Base-by-base conservation (phyloP, 202 grass and related monocot species). In the Carex arenaria region DNA sequence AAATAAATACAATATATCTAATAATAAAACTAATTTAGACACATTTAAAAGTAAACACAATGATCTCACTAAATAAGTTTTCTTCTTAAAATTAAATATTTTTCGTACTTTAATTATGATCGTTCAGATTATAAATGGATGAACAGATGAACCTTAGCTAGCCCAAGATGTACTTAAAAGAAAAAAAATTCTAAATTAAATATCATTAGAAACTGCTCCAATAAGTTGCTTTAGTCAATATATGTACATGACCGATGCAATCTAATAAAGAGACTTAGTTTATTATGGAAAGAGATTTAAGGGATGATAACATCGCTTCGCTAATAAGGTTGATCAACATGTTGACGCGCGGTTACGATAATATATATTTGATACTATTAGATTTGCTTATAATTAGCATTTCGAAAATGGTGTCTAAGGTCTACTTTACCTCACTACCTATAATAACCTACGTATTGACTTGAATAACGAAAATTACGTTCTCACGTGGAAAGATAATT, bases 321-420 rank as follows among this genome's bases (percentile, higher is more conserved):
- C 5, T 75, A 18, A 55, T 18, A 57, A 32, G 26, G 72, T 52
- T 54, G 38, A 47, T 73, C 57, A 57, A 22, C 26, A 57, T 56
- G 26, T 57, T 57, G 28, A 55, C 52, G n/a, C n/a, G n/a, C n/a
- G 6, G 17, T 57, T 32, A 34, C 18, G 26, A 76, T 76, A 8
- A 43, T 43, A 43, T 34, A 34, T 31, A 76, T 18, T 56, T 54
- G 72, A 76, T 76, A 56, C 51, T 52, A 55, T 77, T 77, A 77
- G 72, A 77, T 77, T 77, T 77, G 72, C 51, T 19, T 57, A 77
- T 77, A 77, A 57, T 36, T 77, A 57, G 52, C 72, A 77, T 57
- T 10, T 57, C n/a, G 8, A 45, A 77, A 55, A 31, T 57, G 26
- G 28, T 57, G 14, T 23, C 7, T 2, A 75, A 55, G 12, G 2